Evolutionary conservation across 73 alveolate species (phyloP).

Genomic region (Paramecium sonneborni): DNA sequence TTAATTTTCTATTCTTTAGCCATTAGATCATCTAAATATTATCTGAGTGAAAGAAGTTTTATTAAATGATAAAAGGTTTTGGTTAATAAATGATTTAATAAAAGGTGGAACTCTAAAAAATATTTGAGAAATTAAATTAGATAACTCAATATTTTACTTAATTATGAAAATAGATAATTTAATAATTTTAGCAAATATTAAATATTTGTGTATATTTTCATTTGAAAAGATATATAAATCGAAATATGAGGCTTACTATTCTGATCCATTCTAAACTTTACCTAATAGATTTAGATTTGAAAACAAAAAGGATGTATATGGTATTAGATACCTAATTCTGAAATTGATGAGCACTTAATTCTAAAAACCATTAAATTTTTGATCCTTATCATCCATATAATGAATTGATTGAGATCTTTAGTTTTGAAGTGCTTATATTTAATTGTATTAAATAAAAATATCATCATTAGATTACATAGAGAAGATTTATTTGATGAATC

Average conservation of each 20-base stretch:
- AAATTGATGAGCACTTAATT: not conserved
- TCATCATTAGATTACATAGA: not conserved
- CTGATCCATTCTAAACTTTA: not conserved
- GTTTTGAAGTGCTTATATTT: slow-evolving; percentile 6
- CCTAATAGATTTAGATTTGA: slow-evolving; percentile 47
- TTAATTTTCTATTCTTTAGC: not conserved
- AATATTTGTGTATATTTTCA: not conserved
- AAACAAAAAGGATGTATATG: not conserved
- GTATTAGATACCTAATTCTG: slow-evolving; percentile 2
- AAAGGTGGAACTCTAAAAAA: slow-evolving; percentile 46
- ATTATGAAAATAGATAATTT: slow-evolving; percentile 7
- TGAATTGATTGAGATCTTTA: slow-evolving; percentile 30
- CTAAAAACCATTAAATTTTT: not conserved
- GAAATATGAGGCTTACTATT: not conserved
- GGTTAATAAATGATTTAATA: not conserved
- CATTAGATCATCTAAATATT: slow-evolving; percentile 13
- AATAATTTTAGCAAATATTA: slow-evolving; percentile 3
- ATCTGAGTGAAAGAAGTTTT: not conserved
- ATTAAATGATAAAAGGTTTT: not conserved
- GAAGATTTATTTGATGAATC: slow-evolving; percentile 1
- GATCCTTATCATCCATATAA: not conserved
- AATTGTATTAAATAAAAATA: not conserved
- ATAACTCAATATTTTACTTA: not conserved
- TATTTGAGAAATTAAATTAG: not conserved
- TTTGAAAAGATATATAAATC: slow-evolving; percentile 28